Conservation (phyloP, 345 rosid genomes). For the Acer yangbiense region DNA sequence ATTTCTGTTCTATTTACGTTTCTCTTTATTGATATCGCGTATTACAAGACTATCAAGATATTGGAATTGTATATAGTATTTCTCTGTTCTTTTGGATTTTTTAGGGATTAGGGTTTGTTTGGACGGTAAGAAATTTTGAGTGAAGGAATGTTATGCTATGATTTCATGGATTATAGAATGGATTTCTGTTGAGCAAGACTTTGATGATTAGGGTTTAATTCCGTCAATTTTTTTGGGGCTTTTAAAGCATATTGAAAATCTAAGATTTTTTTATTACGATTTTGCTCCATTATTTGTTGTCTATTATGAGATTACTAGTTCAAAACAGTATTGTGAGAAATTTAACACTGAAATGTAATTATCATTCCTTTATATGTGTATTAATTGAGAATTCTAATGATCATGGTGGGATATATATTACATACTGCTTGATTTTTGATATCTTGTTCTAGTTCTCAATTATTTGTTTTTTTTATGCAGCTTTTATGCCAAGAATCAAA, state of each 20-base stretch:
- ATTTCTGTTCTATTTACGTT: background rate
- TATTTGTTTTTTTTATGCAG: conserved; percentile 38
- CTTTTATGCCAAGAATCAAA: conserved; percentile 84
- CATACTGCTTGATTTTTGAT: background rate
- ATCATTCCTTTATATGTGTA: background rate
- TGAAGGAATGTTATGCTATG: background rate
- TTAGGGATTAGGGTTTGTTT: conserved; percentile 9
- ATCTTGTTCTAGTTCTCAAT: background rate
- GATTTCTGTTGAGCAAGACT: background rate
- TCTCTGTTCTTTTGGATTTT: background rate
- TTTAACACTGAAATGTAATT: too few species aligned
- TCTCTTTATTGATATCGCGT: background rate
- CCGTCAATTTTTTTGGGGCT: background rate
- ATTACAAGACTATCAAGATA: background rate
- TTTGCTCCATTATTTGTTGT: background rate
- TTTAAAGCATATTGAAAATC: background rate
- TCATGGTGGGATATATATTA: background rate
- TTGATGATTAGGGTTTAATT: background rate
- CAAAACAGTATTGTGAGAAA: background rate
- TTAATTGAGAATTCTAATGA: background rate
- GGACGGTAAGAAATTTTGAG: background rate
- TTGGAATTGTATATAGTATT: background rate
- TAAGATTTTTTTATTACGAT: background rate
- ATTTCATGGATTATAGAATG: background rate
- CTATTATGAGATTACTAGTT: background rate